A percentile compares a stretch with the other conserved stretches of the same genome.
These are phyloP conservation scores for Parathielavia hyrcaniae DNA, from an alignment of 495 filamentous ascomycete genomes.

Conservation along the genomic window DNA sequence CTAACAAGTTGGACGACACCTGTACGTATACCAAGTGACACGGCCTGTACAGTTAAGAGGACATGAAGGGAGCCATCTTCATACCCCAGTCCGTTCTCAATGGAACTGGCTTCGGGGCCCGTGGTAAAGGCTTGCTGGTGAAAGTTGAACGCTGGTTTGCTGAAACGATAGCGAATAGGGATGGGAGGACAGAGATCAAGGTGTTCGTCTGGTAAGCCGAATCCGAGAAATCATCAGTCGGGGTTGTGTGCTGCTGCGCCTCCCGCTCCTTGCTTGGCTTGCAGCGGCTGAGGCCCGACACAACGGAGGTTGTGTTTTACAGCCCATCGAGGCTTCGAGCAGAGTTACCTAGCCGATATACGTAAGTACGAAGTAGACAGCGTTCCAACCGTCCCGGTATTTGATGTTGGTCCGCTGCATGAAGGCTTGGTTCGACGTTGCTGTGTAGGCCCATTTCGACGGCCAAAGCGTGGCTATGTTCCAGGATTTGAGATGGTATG, in stretches of 20 bases:
- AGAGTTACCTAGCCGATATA: neutral
- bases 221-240: neutral
- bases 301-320: too few relatives aligned
- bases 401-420: neutral
- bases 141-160: neutral
- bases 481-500: neutral
- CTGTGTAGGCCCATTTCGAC: neutral
- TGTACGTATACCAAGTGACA: constrained; percentile 21
- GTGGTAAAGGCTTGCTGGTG: neutral
- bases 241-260: neutral
- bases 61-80: constrained; percentile 14
- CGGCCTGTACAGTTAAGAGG: constrained; percentile 18
- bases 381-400: too few relatives aligned
- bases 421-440: constrained; percentile 2
- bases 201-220: neutral
- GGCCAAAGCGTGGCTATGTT: neutral
- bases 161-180: neutral
- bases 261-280: neutral
- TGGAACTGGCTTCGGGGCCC: constrained; percentile 12
- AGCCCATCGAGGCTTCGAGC: too few relatives aligned
- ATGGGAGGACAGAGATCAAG: neutral
- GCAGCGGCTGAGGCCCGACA: neutral
- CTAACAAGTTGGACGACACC: constrained; percentile 12
- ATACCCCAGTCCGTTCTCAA: constrained; percentile 12
- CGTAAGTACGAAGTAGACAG: neutral